These are phyloP conservation scores for Tricholoma flavovirens DNA, from an alignment of 768 basidiomycete genomes.

Conservation along the genomic window DNA sequence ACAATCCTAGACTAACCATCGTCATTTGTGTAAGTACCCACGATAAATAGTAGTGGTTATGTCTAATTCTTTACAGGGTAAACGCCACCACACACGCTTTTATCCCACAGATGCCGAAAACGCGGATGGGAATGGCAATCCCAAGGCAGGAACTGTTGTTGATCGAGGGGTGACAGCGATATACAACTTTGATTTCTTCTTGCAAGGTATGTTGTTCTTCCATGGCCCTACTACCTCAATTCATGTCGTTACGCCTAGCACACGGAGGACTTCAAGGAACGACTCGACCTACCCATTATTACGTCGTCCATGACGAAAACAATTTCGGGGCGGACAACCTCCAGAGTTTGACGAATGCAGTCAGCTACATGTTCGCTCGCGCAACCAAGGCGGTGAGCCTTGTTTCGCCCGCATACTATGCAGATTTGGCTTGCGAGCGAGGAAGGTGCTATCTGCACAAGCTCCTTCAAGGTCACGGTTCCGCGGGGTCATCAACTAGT, in stretches of 20 bases:
- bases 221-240: background rate
- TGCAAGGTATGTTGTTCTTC: constrained; percentile 44
- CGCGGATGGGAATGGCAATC: constrained; percentile 66
- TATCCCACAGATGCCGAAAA: constrained; percentile 49
- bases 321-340: constrained; percentile 61
- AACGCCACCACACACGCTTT: constrained; percentile 54
- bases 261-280: constrained; percentile 74
- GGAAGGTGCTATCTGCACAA: constrained; percentile 73
- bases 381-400: constrained; percentile 86
- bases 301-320: constrained; percentile 77
- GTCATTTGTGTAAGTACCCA: constrained; percentile 63
- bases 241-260: constrained; percentile 31
- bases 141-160: constrained; percentile 74
- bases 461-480: constrained; percentile 50
- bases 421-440: constrained; percentile 60
- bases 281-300: constrained; percentile 73
- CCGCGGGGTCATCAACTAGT: constrained; percentile 28
- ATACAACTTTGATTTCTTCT: constrained; percentile 61
- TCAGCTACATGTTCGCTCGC: constrained; percentile 77
- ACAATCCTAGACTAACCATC: constrained; percentile 59
- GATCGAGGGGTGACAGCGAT: constrained; percentile 71
- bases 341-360: constrained; percentile 63
- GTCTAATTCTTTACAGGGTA: constrained; percentile 26
- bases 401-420: constrained; percentile 77
- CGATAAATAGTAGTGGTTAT: background rate